phyloP scores from a whole-genome alignment of 805 yeast species.

The Blastobotrys robertii region DNA sequence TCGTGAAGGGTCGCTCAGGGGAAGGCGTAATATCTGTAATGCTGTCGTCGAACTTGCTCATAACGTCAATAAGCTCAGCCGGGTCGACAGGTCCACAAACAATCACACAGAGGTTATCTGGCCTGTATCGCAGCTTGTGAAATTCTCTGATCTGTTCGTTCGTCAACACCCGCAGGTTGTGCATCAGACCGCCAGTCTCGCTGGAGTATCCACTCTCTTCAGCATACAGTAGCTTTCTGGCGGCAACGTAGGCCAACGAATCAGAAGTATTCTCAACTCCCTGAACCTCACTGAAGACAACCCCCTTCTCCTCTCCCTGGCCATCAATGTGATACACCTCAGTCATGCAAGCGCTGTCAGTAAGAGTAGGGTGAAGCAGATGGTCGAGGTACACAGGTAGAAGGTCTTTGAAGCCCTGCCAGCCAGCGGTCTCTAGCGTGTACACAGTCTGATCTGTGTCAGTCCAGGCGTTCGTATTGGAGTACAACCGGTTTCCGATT shows the following conservation, averaged over 20 bases:
- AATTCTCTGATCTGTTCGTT: conserved; percentile 68
- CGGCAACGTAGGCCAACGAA: conserved; percentile 50
- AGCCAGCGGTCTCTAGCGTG: conserved; percentile 85
- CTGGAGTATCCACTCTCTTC: conserved; percentile 72
- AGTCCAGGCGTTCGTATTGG: conserved; percentile 95
- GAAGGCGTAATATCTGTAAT: conserved; percentile 16
- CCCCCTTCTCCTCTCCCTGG: conserved; percentile 85
- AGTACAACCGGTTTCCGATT: conserved; percentile 72
- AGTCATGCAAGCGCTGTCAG: conserved; percentile 84
- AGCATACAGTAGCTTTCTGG: conserved; percentile 29
- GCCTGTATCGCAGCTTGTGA: conserved; percentile 62
- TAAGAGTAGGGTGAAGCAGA: conserved; percentile 69
- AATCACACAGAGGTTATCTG: conserved; percentile 75
- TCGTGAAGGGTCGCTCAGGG: conserved; percentile 69
- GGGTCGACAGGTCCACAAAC: conserved; percentile 83
- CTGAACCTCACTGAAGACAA: conserved; percentile 95
- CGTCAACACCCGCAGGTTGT: conserved; percentile 61
- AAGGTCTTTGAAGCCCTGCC: conserved; percentile 82
- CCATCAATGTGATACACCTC: conserved; percentile 96
- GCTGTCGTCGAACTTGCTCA: conserved; percentile 50
- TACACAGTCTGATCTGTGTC: conserved; percentile 93
- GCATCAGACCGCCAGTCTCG: conserved; percentile 88
- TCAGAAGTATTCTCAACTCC: conserved; percentile 75
- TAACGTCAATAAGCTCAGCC: conserved; percentile 49
- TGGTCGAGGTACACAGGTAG: conserved; percentile 90